Base-by-base conservation (phyloP, 2,329 filamentous ascomycete genomes). In the Pseudogymnoascus sp. region DNA sequence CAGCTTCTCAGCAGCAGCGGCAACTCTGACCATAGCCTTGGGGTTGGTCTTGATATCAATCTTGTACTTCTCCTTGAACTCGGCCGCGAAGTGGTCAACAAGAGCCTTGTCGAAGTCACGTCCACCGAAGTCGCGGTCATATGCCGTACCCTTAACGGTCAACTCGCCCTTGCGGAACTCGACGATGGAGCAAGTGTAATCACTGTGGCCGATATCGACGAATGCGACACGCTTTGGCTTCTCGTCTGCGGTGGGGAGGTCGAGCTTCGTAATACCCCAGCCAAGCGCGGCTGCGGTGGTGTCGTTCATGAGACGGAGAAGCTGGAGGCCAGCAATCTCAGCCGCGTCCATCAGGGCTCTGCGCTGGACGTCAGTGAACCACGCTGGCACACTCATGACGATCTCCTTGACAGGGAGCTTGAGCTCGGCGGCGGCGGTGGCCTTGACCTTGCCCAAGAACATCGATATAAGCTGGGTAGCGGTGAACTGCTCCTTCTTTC, bases 21-120 rank as follows among this genome's bases (percentile, higher is more conserved):
- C 84, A 70, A 95, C 90, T 75, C 94, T 91, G 68, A 92, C 86
- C 76, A 88, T 85, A 63, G 93, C 94, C 80, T 96, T 96, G 68
- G 87, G 84, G 80, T 97, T 94, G 68, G 85, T 87, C 77, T 87
- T 85, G 79, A 99, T 93, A 75, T 97, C 92, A 70, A 97, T 90
- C 84, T 96, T 96, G 86, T 91, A 96, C 78, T 96, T 97, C 78
- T 91, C 90, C 80, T 94, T 91, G 84, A 97, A 99, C 77, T 97
- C 92, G 73, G 90, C 88, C 71, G 89, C 90, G 73, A 99, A 91
- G 80, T 97, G 93, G 74, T 97, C 92, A 63, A 96, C 89, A 61
- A 99, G 80, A 66, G 91, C 92, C 79, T 92, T 89, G 83, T 99
- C 95, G 74, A 99, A 96, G 81, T 97, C 90, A 72, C 94, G 91